Evolutionary conservation across 768 basidiomycete genomes (phyloP).

Genomic region (Asterophora lycoperdoides): DNA sequence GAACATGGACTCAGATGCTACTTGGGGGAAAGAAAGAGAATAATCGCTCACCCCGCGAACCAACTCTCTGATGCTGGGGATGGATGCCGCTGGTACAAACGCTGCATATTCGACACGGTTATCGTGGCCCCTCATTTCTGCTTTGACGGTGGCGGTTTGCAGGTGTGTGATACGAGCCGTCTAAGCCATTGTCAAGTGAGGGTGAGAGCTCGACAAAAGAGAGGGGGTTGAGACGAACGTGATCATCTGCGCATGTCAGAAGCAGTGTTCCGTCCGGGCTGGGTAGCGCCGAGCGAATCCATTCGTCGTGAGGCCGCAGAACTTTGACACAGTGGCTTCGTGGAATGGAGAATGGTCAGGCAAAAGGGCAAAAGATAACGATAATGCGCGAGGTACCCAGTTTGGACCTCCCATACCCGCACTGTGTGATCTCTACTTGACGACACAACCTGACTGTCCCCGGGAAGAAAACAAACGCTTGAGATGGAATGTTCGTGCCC

Average conservation of each 20-base stretch:
- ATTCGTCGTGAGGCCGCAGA: conserved; percentile 58
- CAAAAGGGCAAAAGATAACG: no score
- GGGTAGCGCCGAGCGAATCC: conserved; percentile 52
- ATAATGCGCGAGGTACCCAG: conserved; percentile 40
- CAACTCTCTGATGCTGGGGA: conserved; percentile 56
- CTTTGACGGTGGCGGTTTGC: conserved; percentile 54
- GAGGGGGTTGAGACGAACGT: conserved; percentile 37
- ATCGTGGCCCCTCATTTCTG: conserved; percentile 69
- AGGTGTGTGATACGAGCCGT: conserved; percentile 62
- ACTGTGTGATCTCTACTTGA: conserved; percentile 70
- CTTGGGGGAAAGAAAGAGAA: not conserved
- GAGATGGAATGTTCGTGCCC: conserved; percentile 78
- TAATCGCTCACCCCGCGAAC: conserved; percentile 30
- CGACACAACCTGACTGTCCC: conserved; percentile 59
- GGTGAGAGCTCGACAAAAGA: not conserved
- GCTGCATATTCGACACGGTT: conserved; percentile 62
- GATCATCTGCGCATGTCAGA: conserved; percentile 63
- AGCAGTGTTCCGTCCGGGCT: conserved; percentile 53
- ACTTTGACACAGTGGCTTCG: conserved; percentile 62
- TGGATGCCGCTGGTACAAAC: conserved; percentile 60
- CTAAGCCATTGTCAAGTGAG: conserved; percentile 33
- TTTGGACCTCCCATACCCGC: conserved; percentile 64
- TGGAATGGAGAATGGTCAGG: not conserved
- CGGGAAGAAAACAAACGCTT: conserved; percentile 62
- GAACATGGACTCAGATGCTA: not conserved